Conservation (phyloP, 2,329 filamentous ascomycete species). For the Lecanoromycetidae sp. region DNA sequence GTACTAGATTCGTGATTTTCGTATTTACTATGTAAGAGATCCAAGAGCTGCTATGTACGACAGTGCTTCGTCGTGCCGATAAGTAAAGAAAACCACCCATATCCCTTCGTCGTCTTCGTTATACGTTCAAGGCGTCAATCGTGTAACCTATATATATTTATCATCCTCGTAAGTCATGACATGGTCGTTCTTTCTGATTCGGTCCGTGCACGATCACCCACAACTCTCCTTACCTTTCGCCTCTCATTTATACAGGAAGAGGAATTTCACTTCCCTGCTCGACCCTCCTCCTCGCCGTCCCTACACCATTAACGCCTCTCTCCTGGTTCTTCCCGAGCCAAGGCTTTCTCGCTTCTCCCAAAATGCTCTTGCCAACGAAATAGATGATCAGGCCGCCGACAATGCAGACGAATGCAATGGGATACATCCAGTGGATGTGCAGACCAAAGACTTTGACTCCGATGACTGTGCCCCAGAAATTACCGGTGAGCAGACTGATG, state of each 20-base stretch:
- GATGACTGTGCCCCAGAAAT: constrained; percentile 95
- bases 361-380: constrained; percentile 67
- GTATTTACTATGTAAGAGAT: no score
- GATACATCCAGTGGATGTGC: constrained; percentile 78
- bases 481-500: constrained; percentile 82
- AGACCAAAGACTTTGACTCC: constrained; percentile 76
- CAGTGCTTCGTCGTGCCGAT: no score
- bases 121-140: no score
- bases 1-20: no score
- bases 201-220: no score
- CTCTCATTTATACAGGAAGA: constrained; percentile 1
- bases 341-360: constrained; percentile 86
- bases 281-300: constrained; percentile 72
- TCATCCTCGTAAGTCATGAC: no score
- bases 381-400: constrained; percentile 76
- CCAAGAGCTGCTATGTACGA: no score
- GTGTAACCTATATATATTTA: no score
- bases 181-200: no score
- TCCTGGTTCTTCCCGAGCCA: constrained; percentile 88
- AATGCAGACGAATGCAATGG: constrained; percentile 88
- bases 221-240: background rate
- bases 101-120: no score
- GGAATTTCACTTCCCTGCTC: constrained; percentile 19
- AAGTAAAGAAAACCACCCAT: no score
- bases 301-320: constrained; percentile 63